Base-by-base conservation (phyloP, 2,329 filamentous ascomycete genomes). In the Tolypocladium inflatum region DNA sequence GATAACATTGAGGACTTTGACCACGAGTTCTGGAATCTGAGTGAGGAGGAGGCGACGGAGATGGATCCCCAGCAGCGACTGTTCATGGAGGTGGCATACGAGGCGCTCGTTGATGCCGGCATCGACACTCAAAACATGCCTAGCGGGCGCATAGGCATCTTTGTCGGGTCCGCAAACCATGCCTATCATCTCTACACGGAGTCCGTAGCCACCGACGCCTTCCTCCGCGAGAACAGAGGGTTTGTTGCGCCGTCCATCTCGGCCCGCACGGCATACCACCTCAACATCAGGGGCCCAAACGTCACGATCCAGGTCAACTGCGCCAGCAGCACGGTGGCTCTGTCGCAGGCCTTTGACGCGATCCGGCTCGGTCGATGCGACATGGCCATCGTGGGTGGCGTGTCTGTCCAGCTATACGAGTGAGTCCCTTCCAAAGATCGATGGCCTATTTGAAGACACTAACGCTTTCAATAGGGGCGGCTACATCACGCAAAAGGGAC, bases 51-150 rank as follows among this genome's bases (percentile, higher is more conserved):
- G 4, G 59, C 59, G 5, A 61, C 59, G 13, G 59, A 61, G 17
- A 61, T 61, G 58, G 58, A 59, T 43, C 58, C 58, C 2, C 58
- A 59, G 33, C 58, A 59, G 38, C 51, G 58, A 17, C 41, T 59
- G 30, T 59, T 59, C 38, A 37, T 59, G 33, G 58, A 59, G 37
- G 58, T 59, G 21, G 58, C 55, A 6, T 57, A 55, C 8, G 58
- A 59, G 21, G 57, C 57, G 21, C 50, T 59, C 3, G 45, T 45
- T 2, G 57, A 59, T 38, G 57, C 57, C 1, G 57, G 55, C 41
- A 48, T 59, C 23, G 48, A 59, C 43, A 43, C 33, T 2, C 35
- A 30, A 9, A 52, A 45, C 35, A 52, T 56, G 54, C 19, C 55
- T 9, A 48, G 54, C 6, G 45, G 45, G 7, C 57, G 57, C 43